Evolutionary conservation across 192 early-diverging fungal species (phyloP), one percentile per base, ranked within the genome.

Genomic region (Funneliformis mosseae): DNA sequence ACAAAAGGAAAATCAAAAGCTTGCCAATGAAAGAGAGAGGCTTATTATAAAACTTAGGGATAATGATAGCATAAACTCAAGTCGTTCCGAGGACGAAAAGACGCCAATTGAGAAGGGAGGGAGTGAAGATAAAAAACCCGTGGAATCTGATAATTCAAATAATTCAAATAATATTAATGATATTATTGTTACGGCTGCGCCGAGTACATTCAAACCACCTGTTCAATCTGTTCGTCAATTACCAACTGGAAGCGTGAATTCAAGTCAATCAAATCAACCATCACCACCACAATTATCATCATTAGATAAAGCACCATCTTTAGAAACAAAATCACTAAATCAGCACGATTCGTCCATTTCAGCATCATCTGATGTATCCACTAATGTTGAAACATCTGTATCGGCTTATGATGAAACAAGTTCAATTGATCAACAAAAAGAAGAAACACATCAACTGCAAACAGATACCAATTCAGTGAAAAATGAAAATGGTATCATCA

Each of bases 1-100:
- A 74, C 94, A 96, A 88, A 91, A 92, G 59, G 88, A 91, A 71
- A 81, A 83, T 39, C 77, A 82, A 62, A 86, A 84, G 63, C 70
- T 83, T 16, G 67, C 80, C 16, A 62, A 78, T 39, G 85, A 84
- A 25, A 83, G 81, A 25, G 83, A 86, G 69, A 55, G 8, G 23
- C 69, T 77, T 28, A 4, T 46, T 25, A 4, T 8, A 28, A 77
- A 66, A 77, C 14, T 66, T 33, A 76, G 42, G 41, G 59, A 76
- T 18, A 41, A 33, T 62, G 74, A 76, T 76, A 18, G 21, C 23
- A 64, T 33, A 55, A 55, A 8, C 25, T 48, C 25, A 41, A 66
- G 38, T 66, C 76, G 62, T 45, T 18, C 50, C 4, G 69, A 71
- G 7, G 25, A 61, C 3, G 74, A 61, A 3, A 42, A 8, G 9